Base-by-base conservation (phyloP, 2,329 filamentous ascomycete species). In the Arachnomyces sp. region DNA sequence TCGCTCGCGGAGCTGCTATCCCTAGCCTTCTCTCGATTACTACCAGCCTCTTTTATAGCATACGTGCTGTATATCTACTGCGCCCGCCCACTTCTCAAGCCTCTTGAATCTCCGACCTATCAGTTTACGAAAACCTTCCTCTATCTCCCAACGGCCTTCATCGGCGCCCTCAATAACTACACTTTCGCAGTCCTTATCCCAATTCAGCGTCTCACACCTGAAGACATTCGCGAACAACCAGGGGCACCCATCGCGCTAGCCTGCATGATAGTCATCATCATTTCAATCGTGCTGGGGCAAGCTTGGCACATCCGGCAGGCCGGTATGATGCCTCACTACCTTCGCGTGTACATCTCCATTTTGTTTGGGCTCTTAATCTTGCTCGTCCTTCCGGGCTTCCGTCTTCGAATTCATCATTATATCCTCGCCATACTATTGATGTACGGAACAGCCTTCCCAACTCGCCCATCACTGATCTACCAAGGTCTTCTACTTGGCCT, bases 351-450 rank as follows among this genome's bases (percentile, higher is more conserved):
- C 59, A 74, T 71, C 15, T 67, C 84, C 3, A 76, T 94, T 47
- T 65, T 78, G 2, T 57, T 68, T 2, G 71, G 70, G n/a, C 76
- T 96, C 28, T 56, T 92, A 20, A 65, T 88, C 36, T 74, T 84
- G 28, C 70, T 94, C 9, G 66, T 75, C 1, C 64, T 94, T 4
- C 90, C 90, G 0, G 76, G 79, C 6, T 77, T 94, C 38, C 83
- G 80, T 46, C 72, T 98, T 36, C 81, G 92, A 28, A 88, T 98
- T 42, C 92, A 98, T 58, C 92, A 98, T 61, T 98, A 96, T 58
- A 85, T 96, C 48, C 71, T 96, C 3, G 88, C 82, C 1, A 74
- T 98, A 11, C 70, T 96, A 0, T 74, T 98, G 1, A 74, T 96
- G 4, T 87, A 89, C 0, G 92, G 89, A 0, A 96, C 92, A 0